A percentile compares a stretch with the other conserved stretches of the same genome.
Conservation (phyloP, 1,139 yeast species). For the Candida pseudoviswanathii region DNA sequence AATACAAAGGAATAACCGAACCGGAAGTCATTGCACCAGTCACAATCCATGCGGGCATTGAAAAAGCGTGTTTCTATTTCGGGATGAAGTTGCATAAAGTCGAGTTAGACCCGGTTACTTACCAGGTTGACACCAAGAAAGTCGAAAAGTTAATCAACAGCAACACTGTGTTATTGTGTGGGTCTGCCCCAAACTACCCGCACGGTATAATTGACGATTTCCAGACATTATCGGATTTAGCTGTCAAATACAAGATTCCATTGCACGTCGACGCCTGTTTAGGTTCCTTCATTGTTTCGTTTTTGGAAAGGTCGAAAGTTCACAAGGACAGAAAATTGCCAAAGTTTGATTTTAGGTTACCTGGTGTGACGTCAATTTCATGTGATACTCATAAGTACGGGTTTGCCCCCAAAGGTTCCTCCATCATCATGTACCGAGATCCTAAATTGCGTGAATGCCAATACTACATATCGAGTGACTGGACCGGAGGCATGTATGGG, state of each 20-base stretch:
- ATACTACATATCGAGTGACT: constrained; percentile 78
- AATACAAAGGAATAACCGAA: constrained; percentile 57
- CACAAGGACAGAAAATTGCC: constrained; percentile 50
- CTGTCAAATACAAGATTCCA: constrained; percentile 66
- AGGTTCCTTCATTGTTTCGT: constrained; percentile 89
- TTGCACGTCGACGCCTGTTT: constrained; percentile 94
- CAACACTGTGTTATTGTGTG: constrained; percentile 82
- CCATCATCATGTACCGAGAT: constrained; percentile 84
- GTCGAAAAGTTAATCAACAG: constrained; percentile 67
- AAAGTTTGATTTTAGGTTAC: constrained; percentile 79
- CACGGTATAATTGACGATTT: constrained; percentile 95
- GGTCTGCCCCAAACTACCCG: constrained; percentile 96
- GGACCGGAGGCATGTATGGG: constrained; percentile 97
- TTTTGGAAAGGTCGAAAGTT: constrained; percentile 67
- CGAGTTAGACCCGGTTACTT: constrained; percentile 69
- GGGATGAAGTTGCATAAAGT: constrained; percentile 84
- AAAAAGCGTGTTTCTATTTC: constrained; percentile 90
- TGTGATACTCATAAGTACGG: constrained; percentile 99
- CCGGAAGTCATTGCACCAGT: constrained; percentile 91
- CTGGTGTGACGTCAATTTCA: constrained; percentile 96
- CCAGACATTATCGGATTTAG: constrained; percentile 67
- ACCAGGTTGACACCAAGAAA: constrained; percentile 63
- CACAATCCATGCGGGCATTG: constrained; percentile 94
- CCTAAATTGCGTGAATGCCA: constrained; percentile 71
- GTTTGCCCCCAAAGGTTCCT: constrained; percentile 96